Evolutionary conservation across 2,329 filamentous ascomycete genomes (phyloP).

Genomic region (Penicillium sp.): DNA sequence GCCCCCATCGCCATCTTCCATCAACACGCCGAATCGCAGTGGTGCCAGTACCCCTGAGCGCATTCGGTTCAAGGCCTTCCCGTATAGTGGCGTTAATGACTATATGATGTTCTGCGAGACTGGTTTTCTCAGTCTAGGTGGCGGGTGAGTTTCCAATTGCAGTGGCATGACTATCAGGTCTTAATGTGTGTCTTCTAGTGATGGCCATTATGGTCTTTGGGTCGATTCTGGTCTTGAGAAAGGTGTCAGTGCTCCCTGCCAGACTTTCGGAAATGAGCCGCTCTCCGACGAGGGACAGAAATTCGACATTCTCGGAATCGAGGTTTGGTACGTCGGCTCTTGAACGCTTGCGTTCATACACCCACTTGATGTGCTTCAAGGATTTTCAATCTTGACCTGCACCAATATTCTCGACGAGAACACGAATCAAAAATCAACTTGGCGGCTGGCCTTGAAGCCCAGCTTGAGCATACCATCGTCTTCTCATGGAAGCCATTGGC

Average conservation of each 20-base stretch:
- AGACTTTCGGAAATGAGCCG: constrained; percentile 91
- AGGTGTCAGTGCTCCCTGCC: constrained; percentile 75
- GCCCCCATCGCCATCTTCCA: constrained; percentile 22
- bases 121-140: constrained; percentile 78
- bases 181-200: constrained; percentile 34
- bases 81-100: constrained; percentile 91
- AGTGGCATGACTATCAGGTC: constrained; percentile 1
- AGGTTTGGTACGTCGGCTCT: constrained; percentile 82
- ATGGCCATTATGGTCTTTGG: constrained; percentile 91
- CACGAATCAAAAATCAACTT: too few relatives aligned
- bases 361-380: not conserved
- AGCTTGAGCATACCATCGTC: constrained; percentile 1
- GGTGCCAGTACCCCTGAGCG: constrained; percentile 59
- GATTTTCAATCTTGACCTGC: too few relatives aligned
- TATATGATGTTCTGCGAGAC: constrained; percentile 92
- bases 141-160: constrained; percentile 49
- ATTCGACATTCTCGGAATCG: constrained; percentile 84
- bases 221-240: constrained; percentile 77
- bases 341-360: constrained; percentile 15
- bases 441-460: constrained; percentile 1
- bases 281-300: constrained; percentile 88
- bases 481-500: constrained; percentile 2
- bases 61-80: constrained; percentile 94
- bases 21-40: constrained; percentile 30
- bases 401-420: too few relatives aligned